A percentile compares a stretch with the other conserved stretches of the same genome.
These are phyloP conservation scores for Globisporangium emineosum DNA, from an alignment of 352 stramenopile species.

Conservation along the genomic window DNA sequence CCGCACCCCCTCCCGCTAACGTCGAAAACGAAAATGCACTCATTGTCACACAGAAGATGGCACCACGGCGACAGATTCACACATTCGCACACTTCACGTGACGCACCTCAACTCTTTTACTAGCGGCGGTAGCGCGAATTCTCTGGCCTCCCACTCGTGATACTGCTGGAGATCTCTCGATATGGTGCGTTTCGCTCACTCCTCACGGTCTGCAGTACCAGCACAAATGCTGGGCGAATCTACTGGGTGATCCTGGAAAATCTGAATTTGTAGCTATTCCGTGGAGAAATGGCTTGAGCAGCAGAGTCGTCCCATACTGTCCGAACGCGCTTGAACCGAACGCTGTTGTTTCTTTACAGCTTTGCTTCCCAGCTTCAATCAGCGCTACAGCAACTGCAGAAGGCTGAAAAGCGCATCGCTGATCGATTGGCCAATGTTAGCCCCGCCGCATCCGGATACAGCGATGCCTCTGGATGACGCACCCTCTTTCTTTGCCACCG, in stretches of 20 bases:
- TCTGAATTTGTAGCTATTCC: not conserved
- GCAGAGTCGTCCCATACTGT: not conserved
- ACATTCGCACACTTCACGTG: not conserved
- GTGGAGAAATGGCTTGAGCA: not conserved
- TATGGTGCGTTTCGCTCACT: not conserved
- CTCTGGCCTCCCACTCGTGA: not conserved
- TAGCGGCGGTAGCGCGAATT: not conserved
- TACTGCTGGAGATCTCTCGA: not conserved
- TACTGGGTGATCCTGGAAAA: not conserved
- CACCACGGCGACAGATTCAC: not conserved
- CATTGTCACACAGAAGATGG: not conserved
- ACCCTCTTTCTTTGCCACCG: not conserved
- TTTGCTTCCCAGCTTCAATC: not conserved
- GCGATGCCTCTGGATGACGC: not conserved
- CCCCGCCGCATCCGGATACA: not conserved
- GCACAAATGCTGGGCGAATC: not conserved
- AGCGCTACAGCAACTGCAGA: not conserved
- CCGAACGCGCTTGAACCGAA: not conserved
- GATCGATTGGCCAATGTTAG: not conserved
- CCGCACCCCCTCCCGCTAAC: too few species aligned
- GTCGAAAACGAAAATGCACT: not conserved
- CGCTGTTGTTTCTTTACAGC: not conserved
- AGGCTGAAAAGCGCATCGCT: not conserved
- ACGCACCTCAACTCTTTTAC: not conserved
- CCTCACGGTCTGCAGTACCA: not conserved